A percentile compares a stretch with the other conserved stretches of the same genome.
Evolutionary conservation across 2,329 filamentous ascomycete species (phyloP).

Genomic region (Pseudonectria foliicola): DNA sequence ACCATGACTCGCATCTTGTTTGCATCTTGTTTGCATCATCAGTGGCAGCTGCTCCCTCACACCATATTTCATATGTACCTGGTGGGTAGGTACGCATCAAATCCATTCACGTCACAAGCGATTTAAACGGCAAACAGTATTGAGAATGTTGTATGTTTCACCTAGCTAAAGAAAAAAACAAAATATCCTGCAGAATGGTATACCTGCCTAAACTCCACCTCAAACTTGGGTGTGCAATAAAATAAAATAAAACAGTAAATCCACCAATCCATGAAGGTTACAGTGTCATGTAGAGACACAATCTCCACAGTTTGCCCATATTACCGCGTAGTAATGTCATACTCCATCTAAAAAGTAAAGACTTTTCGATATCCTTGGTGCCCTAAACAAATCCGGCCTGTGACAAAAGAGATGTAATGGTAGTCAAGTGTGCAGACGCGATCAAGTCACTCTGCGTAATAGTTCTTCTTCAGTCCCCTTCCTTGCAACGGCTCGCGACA

Average conservation of each 20-base stretch:
- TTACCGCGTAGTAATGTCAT: conserved; percentile 22
- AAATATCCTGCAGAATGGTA: too few species aligned
- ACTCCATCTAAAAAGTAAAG: conserved; percentile 21
- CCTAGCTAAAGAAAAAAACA: too few species aligned
- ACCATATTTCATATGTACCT: too few species aligned
- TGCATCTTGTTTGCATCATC: too few species aligned
- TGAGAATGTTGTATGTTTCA: too few species aligned
- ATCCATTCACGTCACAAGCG: too few species aligned
- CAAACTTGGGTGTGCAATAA: conserved; percentile 11
- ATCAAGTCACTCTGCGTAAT: conserved; percentile 6
- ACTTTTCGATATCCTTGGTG: conserved; percentile 22
- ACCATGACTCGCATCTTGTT: too few species aligned
- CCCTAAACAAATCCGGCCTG: conserved; percentile 13
- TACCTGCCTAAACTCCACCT: conserved; percentile 2
- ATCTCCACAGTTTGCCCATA: conserved; percentile 14
- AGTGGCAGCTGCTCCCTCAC: too few species aligned
- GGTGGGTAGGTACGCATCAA: too few species aligned
- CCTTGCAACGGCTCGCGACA: conserved; percentile 22
- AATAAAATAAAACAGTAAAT: conserved; percentile 8
- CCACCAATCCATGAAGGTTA: conserved; percentile 12
- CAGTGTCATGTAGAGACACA: conserved; percentile 9
- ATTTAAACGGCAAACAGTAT: too few species aligned
- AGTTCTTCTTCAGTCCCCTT: conserved; percentile 11
- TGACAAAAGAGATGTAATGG: conserved; percentile 8
- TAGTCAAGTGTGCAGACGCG: conserved; percentile 10